phyloP scores from a whole-genome alignment of 176 grass and related monocot genomes.

The Rhynchospora pubera region DNA sequence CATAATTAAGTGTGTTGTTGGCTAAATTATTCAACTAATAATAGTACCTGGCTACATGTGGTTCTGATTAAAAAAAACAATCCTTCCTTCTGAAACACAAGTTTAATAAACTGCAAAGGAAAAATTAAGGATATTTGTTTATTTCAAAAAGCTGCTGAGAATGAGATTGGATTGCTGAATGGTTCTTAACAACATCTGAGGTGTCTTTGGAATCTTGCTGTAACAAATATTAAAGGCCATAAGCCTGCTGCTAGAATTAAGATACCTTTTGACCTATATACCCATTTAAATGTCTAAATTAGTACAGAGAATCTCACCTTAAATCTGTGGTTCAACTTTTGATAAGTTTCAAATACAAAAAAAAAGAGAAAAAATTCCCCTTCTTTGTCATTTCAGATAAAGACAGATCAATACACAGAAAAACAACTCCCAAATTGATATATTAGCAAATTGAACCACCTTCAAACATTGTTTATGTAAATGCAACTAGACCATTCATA shows the following conservation, averaged over 20 bases:
- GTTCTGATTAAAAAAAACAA: not conserved
- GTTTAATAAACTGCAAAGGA: not conserved
- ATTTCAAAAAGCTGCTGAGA: conserved; percentile 2
- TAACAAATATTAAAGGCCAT: conserved; percentile 3
- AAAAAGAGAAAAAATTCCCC: not conserved
- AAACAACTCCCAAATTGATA: not conserved
- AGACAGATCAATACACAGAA: not conserved
- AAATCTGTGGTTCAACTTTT: not conserved
- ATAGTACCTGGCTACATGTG: not conserved
- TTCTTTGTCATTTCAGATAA: not conserved
- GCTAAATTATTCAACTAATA: not conserved
- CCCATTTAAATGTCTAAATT: not conserved
- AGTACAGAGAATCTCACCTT: not conserved
- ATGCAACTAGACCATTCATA: no score
- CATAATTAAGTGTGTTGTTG: not conserved
- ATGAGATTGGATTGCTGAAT: conserved; percentile 8
- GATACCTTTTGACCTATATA: not conserved
- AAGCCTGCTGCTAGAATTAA: not conserved
- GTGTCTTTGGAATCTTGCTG: conserved; percentile 13
- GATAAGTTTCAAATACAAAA: not conserved
- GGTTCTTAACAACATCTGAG: not conserved
- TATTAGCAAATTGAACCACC: not conserved
- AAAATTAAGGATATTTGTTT: not conserved
- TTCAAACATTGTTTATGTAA: not conserved
- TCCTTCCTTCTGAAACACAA: not conserved